phyloP scores from a whole-genome alignment of 768 basidiomycete species.

The Termitomyces sp. region DNA sequence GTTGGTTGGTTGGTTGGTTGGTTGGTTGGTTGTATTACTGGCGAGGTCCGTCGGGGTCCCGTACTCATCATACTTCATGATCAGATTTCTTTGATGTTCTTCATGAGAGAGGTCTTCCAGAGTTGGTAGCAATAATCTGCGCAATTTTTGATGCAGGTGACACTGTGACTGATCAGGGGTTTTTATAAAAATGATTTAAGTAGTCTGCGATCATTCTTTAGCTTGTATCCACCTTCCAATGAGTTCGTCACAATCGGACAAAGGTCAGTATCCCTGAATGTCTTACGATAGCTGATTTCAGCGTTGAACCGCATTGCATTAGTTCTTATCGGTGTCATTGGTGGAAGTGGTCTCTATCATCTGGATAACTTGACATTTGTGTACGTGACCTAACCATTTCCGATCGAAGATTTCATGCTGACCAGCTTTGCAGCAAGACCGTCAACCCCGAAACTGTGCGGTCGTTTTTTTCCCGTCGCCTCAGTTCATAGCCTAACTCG shows the following conservation, averaged over 20 bases:
- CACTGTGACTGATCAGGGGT: background rate
- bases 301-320: slow-evolving; percentile 16
- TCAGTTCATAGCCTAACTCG: background rate
- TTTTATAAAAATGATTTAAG: background rate
- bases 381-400: slow-evolving; percentile 47
- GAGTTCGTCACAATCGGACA: slow-evolving; percentile 3
- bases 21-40: too few species aligned
- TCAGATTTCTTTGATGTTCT: background rate
- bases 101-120: background rate
- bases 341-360: slow-evolving; percentile 90
- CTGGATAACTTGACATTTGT: slow-evolving; percentile 85
- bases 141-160: background rate
- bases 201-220: background rate
- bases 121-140: background rate
- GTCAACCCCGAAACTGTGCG: slow-evolving; percentile 80
- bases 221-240: background rate
- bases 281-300: too few species aligned
- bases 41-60: too few species aligned
- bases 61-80: too few species aligned
- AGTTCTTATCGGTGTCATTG: slow-evolving; percentile 88
- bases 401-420: background rate
- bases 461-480: background rate
- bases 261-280: background rate
- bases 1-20: too few species aligned
- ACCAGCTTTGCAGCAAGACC: slow-evolving; percentile 43